phyloP scores from a whole-genome alignment of 257 asterid genomes.

The Jaltomata sinuosa region DNA sequence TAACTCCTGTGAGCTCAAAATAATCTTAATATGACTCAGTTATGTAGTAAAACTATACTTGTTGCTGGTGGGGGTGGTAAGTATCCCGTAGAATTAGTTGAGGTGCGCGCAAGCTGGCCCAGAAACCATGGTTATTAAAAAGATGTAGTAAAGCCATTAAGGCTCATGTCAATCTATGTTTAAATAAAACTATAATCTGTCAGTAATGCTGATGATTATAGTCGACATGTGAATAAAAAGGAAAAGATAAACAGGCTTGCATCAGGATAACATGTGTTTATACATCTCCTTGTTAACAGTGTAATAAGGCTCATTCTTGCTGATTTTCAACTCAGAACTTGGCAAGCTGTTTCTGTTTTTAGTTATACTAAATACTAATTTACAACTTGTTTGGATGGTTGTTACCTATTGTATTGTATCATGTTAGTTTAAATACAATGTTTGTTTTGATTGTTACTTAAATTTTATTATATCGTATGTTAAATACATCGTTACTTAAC shows the following conservation, averaged over 20 bases:
- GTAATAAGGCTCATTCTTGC: neutral
- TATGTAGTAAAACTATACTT: too few species aligned
- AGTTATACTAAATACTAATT: neutral
- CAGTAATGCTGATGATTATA: neutral
- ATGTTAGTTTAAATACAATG: too few species aligned
- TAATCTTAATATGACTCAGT: too few species aligned
- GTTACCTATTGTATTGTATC: too few species aligned
- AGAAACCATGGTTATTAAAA: too few species aligned
- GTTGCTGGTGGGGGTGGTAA: too few species aligned
- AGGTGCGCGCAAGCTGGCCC: too few species aligned
- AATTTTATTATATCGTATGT: too few species aligned
- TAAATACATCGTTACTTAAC: too few species aligned
- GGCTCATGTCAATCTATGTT: neutral
- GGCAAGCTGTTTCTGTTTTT: neutral
- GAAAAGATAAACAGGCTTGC: neutral
- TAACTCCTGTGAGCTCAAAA: neutral
- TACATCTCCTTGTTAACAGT: neutral
- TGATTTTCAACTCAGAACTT: neutral
- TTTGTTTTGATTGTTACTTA: too few species aligned
- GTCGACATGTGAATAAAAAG: neutral
- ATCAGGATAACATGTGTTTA: neutral
- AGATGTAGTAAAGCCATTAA: neutral
- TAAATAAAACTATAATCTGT: neutral
- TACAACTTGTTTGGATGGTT: too few species aligned
- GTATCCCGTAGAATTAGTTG: too few species aligned